A percentile compares a stretch with the other conserved stretches of the same genome.
phyloP scores from a whole-genome alignment of 2,329 filamentous ascomycete genomes.

The Sclerotiophoma versabilis region DNA sequence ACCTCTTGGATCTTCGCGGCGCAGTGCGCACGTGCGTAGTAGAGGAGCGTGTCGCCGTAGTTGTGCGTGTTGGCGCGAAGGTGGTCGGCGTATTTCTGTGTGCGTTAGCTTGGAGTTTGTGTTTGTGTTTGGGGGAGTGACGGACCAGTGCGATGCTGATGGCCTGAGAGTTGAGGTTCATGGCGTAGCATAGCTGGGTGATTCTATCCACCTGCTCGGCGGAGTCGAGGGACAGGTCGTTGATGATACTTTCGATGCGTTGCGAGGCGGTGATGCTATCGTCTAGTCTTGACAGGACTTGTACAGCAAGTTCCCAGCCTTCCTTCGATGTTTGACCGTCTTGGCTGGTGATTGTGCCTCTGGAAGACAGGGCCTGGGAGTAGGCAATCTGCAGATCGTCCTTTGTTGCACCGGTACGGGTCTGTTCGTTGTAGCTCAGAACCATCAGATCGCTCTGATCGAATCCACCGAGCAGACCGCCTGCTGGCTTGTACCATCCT shows the following conservation, averaged over 20 bases:
- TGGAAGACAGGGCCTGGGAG: slow-evolving; percentile 66
- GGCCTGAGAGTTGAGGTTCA: slow-evolving; percentile 80
- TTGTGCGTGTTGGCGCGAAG: slow-evolving; percentile 75
- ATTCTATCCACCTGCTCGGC: slow-evolving; percentile 79
- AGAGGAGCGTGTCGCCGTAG: slow-evolving; percentile 87
- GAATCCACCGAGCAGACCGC: slow-evolving; percentile 68
- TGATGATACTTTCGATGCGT: slow-evolving; percentile 76
- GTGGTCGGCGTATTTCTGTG: slow-evolving; percentile 80
- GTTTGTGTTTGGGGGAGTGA: background rate
- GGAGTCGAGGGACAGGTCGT: slow-evolving; percentile 74
- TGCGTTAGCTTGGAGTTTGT: slow-evolving; percentile 25
- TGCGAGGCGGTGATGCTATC: slow-evolving; percentile 73
- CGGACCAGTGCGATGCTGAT: slow-evolving; percentile 80
- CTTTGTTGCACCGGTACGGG: slow-evolving; percentile 64
- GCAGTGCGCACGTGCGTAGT: slow-evolving; percentile 86
- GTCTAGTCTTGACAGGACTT: slow-evolving; percentile 82
- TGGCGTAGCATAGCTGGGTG: slow-evolving; percentile 76
- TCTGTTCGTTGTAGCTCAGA: slow-evolving; percentile 64
- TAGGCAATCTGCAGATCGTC: slow-evolving; percentile 82
- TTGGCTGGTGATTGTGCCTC: slow-evolving; percentile 51
- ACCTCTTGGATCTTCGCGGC: slow-evolving; percentile 82
- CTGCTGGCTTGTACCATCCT: slow-evolving; percentile 72
- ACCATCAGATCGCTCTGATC: slow-evolving; percentile 87
- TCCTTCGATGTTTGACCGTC: slow-evolving; percentile 55
- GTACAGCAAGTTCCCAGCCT: slow-evolving; percentile 90